A percentile compares a stretch with the other conserved stretches of the same genome.
These are phyloP conservation scores for Oryza meyeriana DNA, from an alignment of 176 grass and related monocot genomes.

Conservation along the genomic window DNA sequence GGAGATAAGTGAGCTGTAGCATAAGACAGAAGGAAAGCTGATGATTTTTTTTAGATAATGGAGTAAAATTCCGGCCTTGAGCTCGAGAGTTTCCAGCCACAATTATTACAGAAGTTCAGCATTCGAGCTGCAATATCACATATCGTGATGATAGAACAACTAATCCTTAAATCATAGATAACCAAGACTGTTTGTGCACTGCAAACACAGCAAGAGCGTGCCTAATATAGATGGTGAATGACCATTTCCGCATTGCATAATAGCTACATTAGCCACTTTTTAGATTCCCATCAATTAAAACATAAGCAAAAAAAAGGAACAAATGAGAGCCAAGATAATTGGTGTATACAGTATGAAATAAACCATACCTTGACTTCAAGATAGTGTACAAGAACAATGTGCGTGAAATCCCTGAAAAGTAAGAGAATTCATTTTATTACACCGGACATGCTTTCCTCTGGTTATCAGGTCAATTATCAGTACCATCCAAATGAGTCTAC, in stretches of 20 bases:
- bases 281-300: neutral
- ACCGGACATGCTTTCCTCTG: neutral
- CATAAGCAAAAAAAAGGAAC: neutral
- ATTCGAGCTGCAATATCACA: too few species aligned
- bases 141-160: too few species aligned
- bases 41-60: too few species aligned
- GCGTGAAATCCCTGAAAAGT: constrained; percentile 81
- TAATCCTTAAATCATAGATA: constrained; percentile 3
- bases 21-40: neutral
- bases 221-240: neutral
- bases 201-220: too few species aligned
- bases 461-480: constrained; percentile 8
- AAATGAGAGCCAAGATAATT: neutral
- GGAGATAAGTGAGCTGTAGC: neutral
- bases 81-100: too few species aligned
- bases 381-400: constrained; percentile 95
- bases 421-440: constrained; percentile 25
- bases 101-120: too few species aligned
- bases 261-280: neutral
- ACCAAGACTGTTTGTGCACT: neutral
- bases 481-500: neutral
- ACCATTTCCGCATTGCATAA: neutral
- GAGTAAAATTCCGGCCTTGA: too few species aligned
- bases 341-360: neutral
- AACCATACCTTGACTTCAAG: constrained; percentile 76